Evolutionary conservation across 106 monocot species (phyloP).

Genomic region (Narthecium ossifragum): DNA sequence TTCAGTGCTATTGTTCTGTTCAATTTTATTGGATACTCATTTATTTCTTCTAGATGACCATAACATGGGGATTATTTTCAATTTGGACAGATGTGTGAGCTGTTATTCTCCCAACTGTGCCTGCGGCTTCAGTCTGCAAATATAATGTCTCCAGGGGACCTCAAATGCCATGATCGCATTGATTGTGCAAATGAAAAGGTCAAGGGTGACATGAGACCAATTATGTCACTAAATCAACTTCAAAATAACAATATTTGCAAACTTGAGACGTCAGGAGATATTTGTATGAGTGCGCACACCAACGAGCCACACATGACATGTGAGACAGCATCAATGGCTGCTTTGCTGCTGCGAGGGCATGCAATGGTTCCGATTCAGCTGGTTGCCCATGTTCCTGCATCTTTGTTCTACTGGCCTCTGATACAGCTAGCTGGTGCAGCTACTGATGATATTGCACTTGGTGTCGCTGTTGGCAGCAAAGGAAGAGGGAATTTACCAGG

Average conservation of each 20-base stretch:
- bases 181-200: slow-evolving; percentile 19
- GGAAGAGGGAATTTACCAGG: slow-evolving; percentile 88
- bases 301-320: slow-evolving; percentile 1
- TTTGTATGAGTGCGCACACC: neutral
- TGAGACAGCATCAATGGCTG: slow-evolving; percentile 74
- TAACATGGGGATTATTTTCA: too few relatives aligned
- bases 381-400: slow-evolving; percentile 66
- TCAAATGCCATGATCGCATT: slow-evolving; percentile 20
- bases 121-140: slow-evolving; percentile 47
- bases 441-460: slow-evolving; percentile 91
- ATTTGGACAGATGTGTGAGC: slow-evolving; percentile 98
- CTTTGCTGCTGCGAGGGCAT: slow-evolving; percentile 71
- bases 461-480: slow-evolving; percentile 92
- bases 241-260: slow-evolving; percentile 11
- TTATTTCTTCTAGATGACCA: too few relatives aligned
- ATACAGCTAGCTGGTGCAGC: slow-evolving; percentile 97
- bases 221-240: neutral
- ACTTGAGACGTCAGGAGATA: slow-evolving; percentile 20
- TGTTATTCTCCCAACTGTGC: slow-evolving; percentile 89
- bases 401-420: slow-evolving; percentile 90
- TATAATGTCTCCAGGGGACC: slow-evolving; percentile 17
- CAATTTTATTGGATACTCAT: too few relatives aligned
- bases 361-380: slow-evolving; percentile 88
- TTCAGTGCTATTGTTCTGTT: too few relatives aligned
- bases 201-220: slow-evolving; percentile 14